Percentiles rank a stretch among this genome's conserved stretches.
Evolutionary conservation across 2,329 filamentous ascomycete species (phyloP).

Genomic region (Emmonsia crescens): DNA sequence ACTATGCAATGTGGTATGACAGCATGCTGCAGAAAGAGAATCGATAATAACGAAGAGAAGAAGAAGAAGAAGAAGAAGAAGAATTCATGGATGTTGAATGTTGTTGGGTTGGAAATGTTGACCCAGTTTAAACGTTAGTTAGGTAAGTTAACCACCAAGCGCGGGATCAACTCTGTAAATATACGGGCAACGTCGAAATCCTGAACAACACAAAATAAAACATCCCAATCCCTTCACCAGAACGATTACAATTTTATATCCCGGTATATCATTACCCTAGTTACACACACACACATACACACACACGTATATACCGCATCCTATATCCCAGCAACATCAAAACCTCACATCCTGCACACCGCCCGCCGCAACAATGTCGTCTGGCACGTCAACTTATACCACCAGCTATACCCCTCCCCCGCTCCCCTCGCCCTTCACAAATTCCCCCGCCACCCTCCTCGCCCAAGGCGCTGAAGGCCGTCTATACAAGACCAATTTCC

Average conservation of each 20-base stretch:
- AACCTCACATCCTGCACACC: background rate
- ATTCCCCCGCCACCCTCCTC: constrained; percentile 56
- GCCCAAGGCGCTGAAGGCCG: constrained; percentile 93
- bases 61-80: background rate
- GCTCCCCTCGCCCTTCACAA: constrained; percentile 55
- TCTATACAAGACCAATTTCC: constrained; percentile 77
- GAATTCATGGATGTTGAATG: too few relatives aligned
- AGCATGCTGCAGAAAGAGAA: background rate
- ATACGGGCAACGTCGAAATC: too few relatives aligned
- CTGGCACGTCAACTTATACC: constrained; percentile 16
- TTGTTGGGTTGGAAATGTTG: background rate
- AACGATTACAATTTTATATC: background rate
- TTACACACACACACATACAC: background rate
- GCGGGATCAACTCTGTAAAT: background rate
- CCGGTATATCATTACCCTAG: background rate
- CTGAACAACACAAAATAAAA: background rate
- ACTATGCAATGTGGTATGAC: background rate
- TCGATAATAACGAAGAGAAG: background rate
- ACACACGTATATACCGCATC: background rate
- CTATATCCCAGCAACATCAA: background rate
- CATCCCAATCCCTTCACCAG: background rate
- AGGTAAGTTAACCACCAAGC: background rate
- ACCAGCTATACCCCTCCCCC: constrained; percentile 24
- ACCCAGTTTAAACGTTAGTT: too few relatives aligned
- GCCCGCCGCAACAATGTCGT: background rate